Evolutionary conservation across 2,329 filamentous ascomycete genomes (phyloP).

Genomic region (Monosporascus cannonballus): DNA sequence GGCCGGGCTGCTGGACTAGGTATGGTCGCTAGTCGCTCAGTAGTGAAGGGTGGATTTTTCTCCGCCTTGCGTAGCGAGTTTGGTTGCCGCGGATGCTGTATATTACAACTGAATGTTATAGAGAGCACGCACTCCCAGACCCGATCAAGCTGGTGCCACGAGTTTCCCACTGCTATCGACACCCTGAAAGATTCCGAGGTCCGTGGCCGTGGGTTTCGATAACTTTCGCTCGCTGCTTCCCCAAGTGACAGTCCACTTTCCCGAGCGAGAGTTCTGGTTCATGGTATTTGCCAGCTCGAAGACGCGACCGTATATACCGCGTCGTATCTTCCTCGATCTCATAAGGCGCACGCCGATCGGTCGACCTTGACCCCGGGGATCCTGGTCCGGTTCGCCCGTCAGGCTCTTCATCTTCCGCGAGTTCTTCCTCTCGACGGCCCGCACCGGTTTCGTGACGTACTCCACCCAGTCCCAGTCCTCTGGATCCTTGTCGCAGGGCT

Average conservation of each 20-base stretch:
- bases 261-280: conserved; percentile 20
- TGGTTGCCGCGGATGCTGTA: no score
- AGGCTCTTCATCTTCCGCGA: conserved; percentile 29
- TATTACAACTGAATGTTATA: no score
- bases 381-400: conserved; percentile 30
- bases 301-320: conserved; percentile 34
- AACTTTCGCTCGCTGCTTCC: conserved; percentile 28
- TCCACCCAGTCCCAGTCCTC: conserved; percentile 32
- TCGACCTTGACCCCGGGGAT: conserved; percentile 27
- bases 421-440: conserved; percentile 30
- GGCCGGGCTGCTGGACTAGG: conserved; percentile 36
- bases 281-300: conserved; percentile 29
- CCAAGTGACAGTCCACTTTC: conserved; percentile 37
- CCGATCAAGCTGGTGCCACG: neutral
- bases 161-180: conserved; percentile 27
- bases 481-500: neutral
- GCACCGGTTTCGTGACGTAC: conserved; percentile 33
- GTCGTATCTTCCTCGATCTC: conserved; percentile 36
- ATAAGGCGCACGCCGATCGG: conserved; percentile 28
- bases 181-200: conserved; percentile 43
- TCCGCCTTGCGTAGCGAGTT: no score
- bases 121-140: neutral
- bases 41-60: neutral
- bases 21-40: neutral
- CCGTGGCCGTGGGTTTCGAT: conserved; percentile 24